Base-by-base conservation (phyloP, 257 asterid species). In the Gynochthodes officinalis region DNA sequence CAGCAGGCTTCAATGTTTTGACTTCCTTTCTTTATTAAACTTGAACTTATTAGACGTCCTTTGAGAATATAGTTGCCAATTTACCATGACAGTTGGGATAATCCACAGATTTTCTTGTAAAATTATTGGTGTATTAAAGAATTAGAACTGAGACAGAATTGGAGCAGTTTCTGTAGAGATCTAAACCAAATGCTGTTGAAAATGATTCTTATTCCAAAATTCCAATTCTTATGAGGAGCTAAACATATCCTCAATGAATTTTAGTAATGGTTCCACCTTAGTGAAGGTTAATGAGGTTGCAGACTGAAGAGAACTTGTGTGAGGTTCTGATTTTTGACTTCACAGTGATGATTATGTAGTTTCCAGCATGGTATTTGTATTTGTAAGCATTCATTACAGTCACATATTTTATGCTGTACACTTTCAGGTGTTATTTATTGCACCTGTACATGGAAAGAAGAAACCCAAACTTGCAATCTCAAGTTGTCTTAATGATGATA, bases 361-460 rank as follows among this genome's bases (percentile, higher is more conserved):
- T 71, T 13, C 25, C 30, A 7, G 15, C 48, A 16, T 27, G 57
- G 35, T 46, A n/a, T 35, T 52, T 28, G 30, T n/a, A 37, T 32
- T n/a, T 69, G 30, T 43, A 67, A 44, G 27, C 32, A 44, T 30
- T 50, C 23, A 27, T 18, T 54, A 7, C 42, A 58, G 30, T 62
- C 54, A 14, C 19, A 43, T 10, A 1, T 40, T 19, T 61, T 60
- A 19, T 64, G 65, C 62, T 44, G 33, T 78, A 69, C 59, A 59
- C 48, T 30, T 79, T 78, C 85, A 94, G 99, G 86, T 91, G 63
- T 80, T 94, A 79, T 91, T 94, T 82, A 91, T 94, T 74, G 89
- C 86, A 7, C 95, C 93, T 8, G 77, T 94, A 74, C 87, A 84
- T 73, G 96, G 97, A 62, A 89, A 82, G 80, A 86, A 86, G 73